Percentiles rank a stretch among this genome's conserved stretches.
phyloP scores from a whole-genome alignment of 1,284 basidiomycete genomes.

The Gymnopus androsaceus region DNA sequence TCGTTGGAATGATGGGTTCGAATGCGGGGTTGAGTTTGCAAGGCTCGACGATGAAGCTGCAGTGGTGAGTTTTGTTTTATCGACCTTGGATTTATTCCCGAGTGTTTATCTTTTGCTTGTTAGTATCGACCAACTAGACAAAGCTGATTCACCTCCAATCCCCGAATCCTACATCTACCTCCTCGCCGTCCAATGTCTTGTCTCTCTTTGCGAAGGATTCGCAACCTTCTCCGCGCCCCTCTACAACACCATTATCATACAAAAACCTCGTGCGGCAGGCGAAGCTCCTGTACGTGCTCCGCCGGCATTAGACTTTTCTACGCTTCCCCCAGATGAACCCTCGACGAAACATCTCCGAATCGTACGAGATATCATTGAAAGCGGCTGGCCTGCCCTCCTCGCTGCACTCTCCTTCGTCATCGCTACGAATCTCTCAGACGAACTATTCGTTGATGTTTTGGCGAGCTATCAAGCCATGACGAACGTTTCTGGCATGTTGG shows the following conservation, averaged over 20 bases:
- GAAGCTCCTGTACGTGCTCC: constrained; percentile 72
- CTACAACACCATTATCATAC: constrained; percentile 53
- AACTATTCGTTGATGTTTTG: constrained; percentile 84
- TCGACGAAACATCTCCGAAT: constrained; percentile 57
- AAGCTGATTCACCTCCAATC: constrained; percentile 89
- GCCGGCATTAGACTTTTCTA: constrained; percentile 65
- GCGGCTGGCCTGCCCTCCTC: constrained; percentile 87
- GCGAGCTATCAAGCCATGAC: constrained; percentile 83
- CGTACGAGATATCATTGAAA: constrained; percentile 79
- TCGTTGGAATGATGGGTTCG: constrained; percentile 51
- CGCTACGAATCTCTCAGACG: constrained; percentile 85
- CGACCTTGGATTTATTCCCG: background rate
- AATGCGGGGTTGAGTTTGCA: constrained; percentile 68
- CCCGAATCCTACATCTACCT: constrained; percentile 94
- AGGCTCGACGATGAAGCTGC: constrained; percentile 79
- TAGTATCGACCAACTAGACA: constrained; percentile 95
- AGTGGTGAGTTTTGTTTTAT: constrained; percentile 57
- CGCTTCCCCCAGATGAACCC: constrained; percentile 60
- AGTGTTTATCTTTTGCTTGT: background rate
- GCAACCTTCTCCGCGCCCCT: constrained; percentile 66
- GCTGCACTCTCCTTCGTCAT: constrained; percentile 89
- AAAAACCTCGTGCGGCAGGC: constrained; percentile 65
- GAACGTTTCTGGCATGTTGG: constrained; percentile 87
- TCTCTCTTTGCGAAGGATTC: constrained; percentile 88
- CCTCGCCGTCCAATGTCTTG: constrained; percentile 85